Base-by-base conservation (phyloP, 2,329 filamentous ascomycete species). In the Sarocladiaceae sp. region DNA sequence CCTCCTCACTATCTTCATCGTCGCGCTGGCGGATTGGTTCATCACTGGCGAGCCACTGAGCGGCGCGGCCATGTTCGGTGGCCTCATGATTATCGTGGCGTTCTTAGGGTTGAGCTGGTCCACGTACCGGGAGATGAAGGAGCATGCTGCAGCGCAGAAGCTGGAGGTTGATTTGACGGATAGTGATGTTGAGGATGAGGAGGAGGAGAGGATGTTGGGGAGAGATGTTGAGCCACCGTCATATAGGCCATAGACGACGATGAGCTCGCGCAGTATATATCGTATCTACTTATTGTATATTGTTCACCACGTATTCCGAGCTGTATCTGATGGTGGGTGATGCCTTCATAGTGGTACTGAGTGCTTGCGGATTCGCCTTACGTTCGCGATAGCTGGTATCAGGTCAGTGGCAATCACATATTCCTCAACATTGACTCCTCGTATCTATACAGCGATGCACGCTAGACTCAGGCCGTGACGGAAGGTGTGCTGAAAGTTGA, bases 1-100 rank as follows among this genome's bases (percentile, higher is more conserved):
- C 2, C 80, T 99, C 26, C 77, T 99, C 44, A 99, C 94, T 20
- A 99, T 99, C 59, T 97, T 99, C 76, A 83, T 97, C 55, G 94
- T 99, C 6, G 94, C 93, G 1, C 75, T 97, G 26, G 89, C 89
- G 52, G 94, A 99, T 69, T 95, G 94, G 84, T 66, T 92, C 53
- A 76, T 92, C 39, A 95, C 90, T 0, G 90, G 93, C 48, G 78
- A 87, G 60, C 82, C 87, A 0, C 75, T 96, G 18, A 88, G 85
- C 50, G 72, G 77, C 3, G 88, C 91, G 0, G 88, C 93, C 3
- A 77, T 97, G 12, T 63, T 83, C 0, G 94, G 94, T n/a, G 93
- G 94, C 1, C 64, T 87, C 25, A 76, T 97, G 61, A 99, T 99
- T 62, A 88, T 96, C 53, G 77, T 82, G 1, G 94, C 94, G 0